phyloP scores from a whole-genome alignment of 257 asterid genomes.

The Solanum commersonii region DNA sequence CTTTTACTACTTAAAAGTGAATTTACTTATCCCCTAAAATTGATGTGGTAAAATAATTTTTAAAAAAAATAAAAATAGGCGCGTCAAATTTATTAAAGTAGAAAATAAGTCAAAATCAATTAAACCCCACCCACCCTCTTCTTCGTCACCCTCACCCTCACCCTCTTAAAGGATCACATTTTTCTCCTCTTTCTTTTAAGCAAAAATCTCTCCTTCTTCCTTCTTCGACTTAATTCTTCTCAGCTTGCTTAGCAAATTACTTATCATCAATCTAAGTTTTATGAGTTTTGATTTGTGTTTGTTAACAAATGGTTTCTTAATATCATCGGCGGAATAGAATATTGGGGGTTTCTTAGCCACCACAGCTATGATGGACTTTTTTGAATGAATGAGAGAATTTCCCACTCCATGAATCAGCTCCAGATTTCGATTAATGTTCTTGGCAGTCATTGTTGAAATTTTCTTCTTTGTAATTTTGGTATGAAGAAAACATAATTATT shows the following conservation, averaged over 20 bases:
- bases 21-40: too few relatives aligned
- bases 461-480: background rate
- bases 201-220: slow-evolving; percentile 2
- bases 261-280: background rate
- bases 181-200: slow-evolving; percentile 6
- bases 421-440: background rate
- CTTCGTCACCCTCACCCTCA: background rate
- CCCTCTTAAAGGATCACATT: background rate
- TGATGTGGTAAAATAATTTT: too few relatives aligned
- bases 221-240: background rate
- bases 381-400: background rate
- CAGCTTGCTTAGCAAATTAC: slow-evolving; percentile 4
- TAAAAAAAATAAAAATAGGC: too few relatives aligned
- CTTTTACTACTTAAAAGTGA: too few relatives aligned
- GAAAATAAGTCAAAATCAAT: too few relatives aligned
- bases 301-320: background rate
- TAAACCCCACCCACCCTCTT: too few relatives aligned
- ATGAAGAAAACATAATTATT: too few relatives aligned
- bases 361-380: background rate
- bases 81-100: too few relatives aligned
- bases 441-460: background rate
- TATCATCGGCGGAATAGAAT: background rate
- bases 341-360: background rate
- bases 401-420: background rate
- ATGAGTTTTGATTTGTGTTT: background rate